Evolutionary conservation across 2,329 filamentous ascomycete species (phyloP), one percentile per base, ranked within the genome.

Genomic region (Aspergillus hiratsukae): DNA sequence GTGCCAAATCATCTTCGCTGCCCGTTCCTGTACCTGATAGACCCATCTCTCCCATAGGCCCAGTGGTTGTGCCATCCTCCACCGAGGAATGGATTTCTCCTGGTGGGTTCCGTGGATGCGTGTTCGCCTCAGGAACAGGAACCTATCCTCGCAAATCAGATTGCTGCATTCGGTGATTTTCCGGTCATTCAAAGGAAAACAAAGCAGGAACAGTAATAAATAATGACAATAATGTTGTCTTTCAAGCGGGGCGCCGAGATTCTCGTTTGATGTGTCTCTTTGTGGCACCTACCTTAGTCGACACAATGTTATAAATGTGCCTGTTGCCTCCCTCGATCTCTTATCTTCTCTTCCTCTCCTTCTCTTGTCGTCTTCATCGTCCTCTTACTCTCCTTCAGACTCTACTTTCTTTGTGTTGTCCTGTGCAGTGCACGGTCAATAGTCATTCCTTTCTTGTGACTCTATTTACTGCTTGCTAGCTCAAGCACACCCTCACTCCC

Each of bases 401-500:
- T 51, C 41, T 48, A 55, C 48, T 59, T 59, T 50, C 51, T 55
- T 58, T 54, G 43, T 40, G 51, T 61, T 63, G 61, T 61, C 65
- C 64, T 69, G 66, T 71, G 69, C 69, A 65, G 69, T 66, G 66
- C 64, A 69, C 68, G 66, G 67, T 67, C 66, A 62, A 63, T 56
- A 59, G 54, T 61, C 63, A 66, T 63, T 68, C 66, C 50, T 66
- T 68, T 62, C 35, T 55, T 46, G 43, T 46, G 43, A 46, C 11
- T 45, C 21, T 19, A 10, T 11, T 10, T 45, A 5, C 31, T 23
- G 43, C 43, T 46, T 29, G 49, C 49, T 53, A 54, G 50, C 41
- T 35, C 17, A 28, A 51, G 28, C 52, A 52, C 28, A 25, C 9
- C 29, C 31, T 43, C 50, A 31, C 27, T 50, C 49, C 28, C 49